A percentile compares a stretch with the other conserved stretches of the same genome.
These are phyloP conservation scores for Fusarium mangiferae DNA, from an alignment of 2,329 filamentous ascomycete genomes.

Conservation along the genomic window DNA sequence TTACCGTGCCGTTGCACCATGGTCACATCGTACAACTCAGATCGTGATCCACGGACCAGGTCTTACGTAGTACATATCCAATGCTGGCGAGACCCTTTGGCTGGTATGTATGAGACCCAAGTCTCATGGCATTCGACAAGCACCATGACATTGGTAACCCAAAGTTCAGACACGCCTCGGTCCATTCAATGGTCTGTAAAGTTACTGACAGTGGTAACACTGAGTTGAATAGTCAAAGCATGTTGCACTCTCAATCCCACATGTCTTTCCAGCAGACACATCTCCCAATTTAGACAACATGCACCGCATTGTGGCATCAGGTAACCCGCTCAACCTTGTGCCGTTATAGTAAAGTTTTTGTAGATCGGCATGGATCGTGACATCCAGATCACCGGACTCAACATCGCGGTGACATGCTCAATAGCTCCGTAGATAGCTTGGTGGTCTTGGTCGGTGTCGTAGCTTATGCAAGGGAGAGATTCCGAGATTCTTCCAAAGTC, in stretches of 20 bases:
- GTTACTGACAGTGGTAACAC: not conserved
- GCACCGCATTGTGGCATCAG: slow-evolving; percentile 5
- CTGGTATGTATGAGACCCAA: slow-evolving; percentile 3
- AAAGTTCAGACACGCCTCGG: not conserved
- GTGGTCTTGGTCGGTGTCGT: slow-evolving; percentile 22
- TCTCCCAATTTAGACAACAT: slow-evolving; percentile 21
- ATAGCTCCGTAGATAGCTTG: slow-evolving; percentile 1
- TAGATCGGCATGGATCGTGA: slow-evolving; percentile 28
- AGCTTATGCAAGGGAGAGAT: slow-evolving; percentile 33
- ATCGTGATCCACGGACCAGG: slow-evolving; percentile 11
- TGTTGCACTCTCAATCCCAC: slow-evolving; percentile 1
- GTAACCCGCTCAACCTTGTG: slow-evolving; percentile 8
- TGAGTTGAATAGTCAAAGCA: slow-evolving; percentile 3
- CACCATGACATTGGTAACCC: slow-evolving; percentile 1
- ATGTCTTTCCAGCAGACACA: slow-evolving; percentile 9
- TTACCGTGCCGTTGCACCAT: slow-evolving; percentile 19
- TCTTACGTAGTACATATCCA: slow-evolving; percentile 10
- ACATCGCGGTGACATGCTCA: slow-evolving; percentile 8
- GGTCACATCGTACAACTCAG: slow-evolving; percentile 27
- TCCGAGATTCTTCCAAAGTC: slow-evolving; percentile 9
- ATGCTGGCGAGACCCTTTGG: not conserved
- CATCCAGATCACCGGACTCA: slow-evolving; percentile 13
- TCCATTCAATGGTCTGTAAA: not conserved
- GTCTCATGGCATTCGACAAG: slow-evolving; percentile 7
- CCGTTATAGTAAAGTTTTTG: not conserved